Evolutionary conservation across 108 stramenopile species (phyloP).

Genomic region (Cyclotella baltica): DNA sequence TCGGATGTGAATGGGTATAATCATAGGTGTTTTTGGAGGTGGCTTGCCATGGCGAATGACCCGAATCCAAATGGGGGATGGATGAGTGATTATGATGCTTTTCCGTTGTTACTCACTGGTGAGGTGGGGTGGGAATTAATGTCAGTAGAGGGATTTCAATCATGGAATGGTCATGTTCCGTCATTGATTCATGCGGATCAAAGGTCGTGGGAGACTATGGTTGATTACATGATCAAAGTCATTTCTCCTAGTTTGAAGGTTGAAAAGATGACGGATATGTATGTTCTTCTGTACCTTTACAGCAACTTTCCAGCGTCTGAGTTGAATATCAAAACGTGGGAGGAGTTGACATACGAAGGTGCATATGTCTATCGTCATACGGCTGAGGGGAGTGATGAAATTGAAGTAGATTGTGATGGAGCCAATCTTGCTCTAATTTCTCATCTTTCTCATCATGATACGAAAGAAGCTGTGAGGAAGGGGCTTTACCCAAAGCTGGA

Average conservation of each 20-base stretch:
- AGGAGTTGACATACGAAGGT: neutral
- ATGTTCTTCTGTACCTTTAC: conserved; percentile 1
- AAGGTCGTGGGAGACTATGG: conserved; percentile 11
- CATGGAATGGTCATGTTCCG: conserved; percentile 21
- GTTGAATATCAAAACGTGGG: conserved; percentile 13
- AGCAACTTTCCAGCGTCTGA: conserved; percentile 3
- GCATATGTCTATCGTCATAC: conserved; percentile 1
- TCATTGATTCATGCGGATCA: conserved; percentile 25
- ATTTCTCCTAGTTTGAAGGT: conserved; percentile 9
- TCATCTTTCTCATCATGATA: conserved; percentile 20
- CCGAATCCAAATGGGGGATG: conserved; percentile 2
- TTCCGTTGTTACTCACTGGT: conserved; percentile 21
- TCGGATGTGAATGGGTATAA: conserved; percentile 22
- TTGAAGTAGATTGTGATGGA: conserved; percentile 8
- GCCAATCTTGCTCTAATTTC: conserved; percentile 1
- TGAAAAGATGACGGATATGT: conserved; percentile 18
- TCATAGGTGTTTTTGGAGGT: conserved; percentile 35
- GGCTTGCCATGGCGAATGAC: conserved; percentile 31
- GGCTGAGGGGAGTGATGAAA: neutral
- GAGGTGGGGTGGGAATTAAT: conserved; percentile 20
- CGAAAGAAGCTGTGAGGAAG: neutral
- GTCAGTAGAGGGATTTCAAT: conserved; percentile 6
- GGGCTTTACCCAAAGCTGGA: conserved; percentile 6
- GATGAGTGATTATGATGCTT: conserved; percentile 32
- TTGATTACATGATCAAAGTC: conserved; percentile 19